Evolutionary conservation across 2,329 filamentous ascomycete species (phyloP), one percentile per base, ranked within the genome.

Genomic region (Aspergillus pseudoterreus): DNA sequence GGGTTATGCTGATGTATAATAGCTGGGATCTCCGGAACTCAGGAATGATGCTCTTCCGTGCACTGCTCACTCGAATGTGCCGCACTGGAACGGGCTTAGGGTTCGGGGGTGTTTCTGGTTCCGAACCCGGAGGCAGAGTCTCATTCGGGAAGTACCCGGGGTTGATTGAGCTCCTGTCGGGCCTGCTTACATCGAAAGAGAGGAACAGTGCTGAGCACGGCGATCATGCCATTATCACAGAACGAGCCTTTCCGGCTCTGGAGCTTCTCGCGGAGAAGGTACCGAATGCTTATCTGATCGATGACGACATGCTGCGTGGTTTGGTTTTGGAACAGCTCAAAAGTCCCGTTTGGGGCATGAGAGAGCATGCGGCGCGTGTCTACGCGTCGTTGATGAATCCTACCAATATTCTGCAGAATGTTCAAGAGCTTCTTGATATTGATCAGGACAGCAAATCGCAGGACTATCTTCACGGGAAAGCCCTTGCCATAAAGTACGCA

Each of bases 1-100:
- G 59, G 30, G 36, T 22, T 11, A 51, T 17, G 19, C 57, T 63
- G 45, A 66, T 39, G 12, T 30, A 15, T 24, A 12, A 8, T 10
- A 88, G 85, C 19, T 99, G 94, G 94, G 90, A 92, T 0, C 91
- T 99, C 51, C 86, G 92, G 1, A 99, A 99, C 68, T 96, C 91
- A 59, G 91, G 91, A 2, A 74, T 97, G 32, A 87, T 97, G 73
- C 82, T 99, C 6, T 85, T 97, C 57, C 84, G 92, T 49, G 90
- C 90, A 55, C 77, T 96, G 4, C 88, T 95, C 70, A 90, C 76
- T 75, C 91, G 71, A 67, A 81, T 70, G 75, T 79, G 60, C 57
- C 69, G 56, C 55, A 67, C 49, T 57, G 73, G 59, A 60, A 69
- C 45, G 69, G 65, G 75, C 71, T 44, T 84, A 79, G 62, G 86